phyloP scores from a whole-genome alignment of 208 protist species.

The Leishmania tropica region DNA sequence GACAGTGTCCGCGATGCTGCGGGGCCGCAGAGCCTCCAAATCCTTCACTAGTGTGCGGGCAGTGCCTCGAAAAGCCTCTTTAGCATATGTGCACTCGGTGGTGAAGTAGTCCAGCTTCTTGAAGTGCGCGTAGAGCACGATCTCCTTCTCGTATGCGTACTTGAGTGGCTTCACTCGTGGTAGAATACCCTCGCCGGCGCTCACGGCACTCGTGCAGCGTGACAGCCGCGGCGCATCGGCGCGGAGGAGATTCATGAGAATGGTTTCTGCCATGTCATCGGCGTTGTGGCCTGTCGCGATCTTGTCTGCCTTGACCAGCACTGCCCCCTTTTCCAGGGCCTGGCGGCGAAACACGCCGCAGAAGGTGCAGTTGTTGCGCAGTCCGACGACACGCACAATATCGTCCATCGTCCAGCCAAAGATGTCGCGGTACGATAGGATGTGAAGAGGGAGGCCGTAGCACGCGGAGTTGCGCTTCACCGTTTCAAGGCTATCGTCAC shows the following conservation, averaged over 20 bases:
- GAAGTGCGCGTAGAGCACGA: conserved; percentile 98
- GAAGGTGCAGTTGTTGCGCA: conserved; percentile 96
- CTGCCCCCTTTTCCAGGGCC: conserved; percentile 95
- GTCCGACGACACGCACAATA: conserved; percentile 92
- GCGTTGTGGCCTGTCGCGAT: conserved; percentile 99
- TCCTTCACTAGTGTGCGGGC: conserved; percentile 95
- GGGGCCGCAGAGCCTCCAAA: conserved; percentile 90
- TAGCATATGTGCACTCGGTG: conserved; percentile 97
- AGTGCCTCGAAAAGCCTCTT: conserved; percentile 96
- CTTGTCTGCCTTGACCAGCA: conserved; percentile 84
- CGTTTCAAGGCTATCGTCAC: conserved; percentile 97
- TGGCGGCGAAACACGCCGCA: conserved; percentile 98
- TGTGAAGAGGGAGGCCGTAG: conserved; percentile 94
- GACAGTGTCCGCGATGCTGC: conserved; percentile 93
- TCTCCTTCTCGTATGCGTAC: conserved; percentile 98
- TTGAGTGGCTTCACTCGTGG: conserved; percentile 97
- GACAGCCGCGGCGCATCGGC: conserved; percentile 94
- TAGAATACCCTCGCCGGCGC: conserved; percentile 54
- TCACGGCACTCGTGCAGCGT: conserved; percentile 75
- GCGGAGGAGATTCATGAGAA: conserved; percentile 97
- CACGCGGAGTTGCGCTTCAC: conserved; percentile 93
- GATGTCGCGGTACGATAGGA: conserved; percentile 96
- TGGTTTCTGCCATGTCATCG: conserved; percentile 98
- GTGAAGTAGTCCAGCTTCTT: conserved; percentile 98
- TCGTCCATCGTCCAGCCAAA: conserved; percentile 99